phyloP scores from a whole-genome alignment of 73 alveolate species.

The Tetrahymena elliotti region DNA sequence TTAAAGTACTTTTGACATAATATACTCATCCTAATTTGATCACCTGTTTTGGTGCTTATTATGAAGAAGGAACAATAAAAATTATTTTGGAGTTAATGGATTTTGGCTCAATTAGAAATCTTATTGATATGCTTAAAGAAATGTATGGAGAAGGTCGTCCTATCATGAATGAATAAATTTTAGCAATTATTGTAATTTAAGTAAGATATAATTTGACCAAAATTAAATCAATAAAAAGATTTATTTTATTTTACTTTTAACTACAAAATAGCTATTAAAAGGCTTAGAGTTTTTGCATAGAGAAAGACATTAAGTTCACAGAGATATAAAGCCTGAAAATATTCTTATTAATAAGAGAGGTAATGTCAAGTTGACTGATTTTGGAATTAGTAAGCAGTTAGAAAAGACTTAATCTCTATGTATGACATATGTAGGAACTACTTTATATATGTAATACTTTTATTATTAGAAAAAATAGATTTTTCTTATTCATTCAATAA shows the following conservation, averaged over 20 bases:
- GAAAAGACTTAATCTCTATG: slow-evolving; percentile 53
- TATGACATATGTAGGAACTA: slow-evolving; percentile 71
- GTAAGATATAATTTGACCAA: not conserved
- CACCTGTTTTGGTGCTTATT: slow-evolving; percentile 69
- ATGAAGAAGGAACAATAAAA: slow-evolving; percentile 56
- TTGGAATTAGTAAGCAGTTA: slow-evolving; percentile 68
- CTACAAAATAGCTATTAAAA: slow-evolving; percentile 27
- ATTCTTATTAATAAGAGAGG: slow-evolving; percentile 54
- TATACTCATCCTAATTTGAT: slow-evolving; percentile 32
- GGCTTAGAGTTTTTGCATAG: slow-evolving; percentile 61
- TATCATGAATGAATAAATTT: slow-evolving; percentile 55
- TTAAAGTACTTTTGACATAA: slow-evolving; percentile 12
- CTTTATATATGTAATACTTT: slow-evolving; percentile 52
- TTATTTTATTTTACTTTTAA: not conserved
- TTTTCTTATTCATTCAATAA: no score
- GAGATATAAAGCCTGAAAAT: slow-evolving; percentile 77
- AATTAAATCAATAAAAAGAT: not conserved
- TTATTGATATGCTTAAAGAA: slow-evolving; percentile 33
- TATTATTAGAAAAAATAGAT: not conserved
- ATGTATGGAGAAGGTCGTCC: slow-evolving; percentile 37
- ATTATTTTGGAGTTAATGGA: slow-evolving; percentile 73
- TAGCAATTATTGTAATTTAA: slow-evolving; percentile 48
- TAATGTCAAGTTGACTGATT: slow-evolving; percentile 73
- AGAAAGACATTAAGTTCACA: slow-evolving; percentile 56
- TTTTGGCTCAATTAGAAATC: slow-evolving; percentile 57